These are phyloP conservation scores for Phaseolus lunatus DNA, from an alignment of 306 rosid species.

Conservation along the genomic window DNA sequence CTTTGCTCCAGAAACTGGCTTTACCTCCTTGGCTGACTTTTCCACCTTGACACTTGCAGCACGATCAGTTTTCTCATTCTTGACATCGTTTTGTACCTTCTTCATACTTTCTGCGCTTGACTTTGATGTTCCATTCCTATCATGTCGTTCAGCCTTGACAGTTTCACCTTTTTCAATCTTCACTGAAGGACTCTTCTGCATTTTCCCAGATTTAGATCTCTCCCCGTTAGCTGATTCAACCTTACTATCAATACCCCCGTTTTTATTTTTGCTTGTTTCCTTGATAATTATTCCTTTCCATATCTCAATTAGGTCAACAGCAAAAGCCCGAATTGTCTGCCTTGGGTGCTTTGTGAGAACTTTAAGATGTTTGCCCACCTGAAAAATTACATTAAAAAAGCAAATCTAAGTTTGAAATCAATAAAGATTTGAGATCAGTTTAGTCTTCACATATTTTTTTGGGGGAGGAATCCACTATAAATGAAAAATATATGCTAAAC, in stretches of 20 bases:
- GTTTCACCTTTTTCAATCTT: conserved; percentile 74
- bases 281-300: conserved; percentile 84
- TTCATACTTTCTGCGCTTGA: conserved; percentile 54
- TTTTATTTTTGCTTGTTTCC: conserved; percentile 76
- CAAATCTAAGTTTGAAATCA: conserved; percentile 21
- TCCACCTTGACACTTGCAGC: conserved; percentile 68
- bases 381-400: conserved; percentile 39
- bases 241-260: conserved; percentile 61
- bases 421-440: conserved; percentile 16
- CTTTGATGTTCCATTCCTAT: conserved; percentile 55
- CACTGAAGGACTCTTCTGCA: conserved; percentile 61
- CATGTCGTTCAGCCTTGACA: conserved; percentile 65
- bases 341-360: conserved; percentile 84
- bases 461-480: not conserved
- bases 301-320: conserved; percentile 73
- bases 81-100: conserved; percentile 56
- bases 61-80: conserved; percentile 56
- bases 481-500: not conserved
- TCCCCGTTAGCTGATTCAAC: conserved; percentile 59
- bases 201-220: conserved; percentile 72
- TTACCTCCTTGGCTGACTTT: conserved; percentile 63
- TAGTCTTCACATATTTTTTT: not conserved
- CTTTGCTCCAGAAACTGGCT: conserved; percentile 53
- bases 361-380: conserved; percentile 94
- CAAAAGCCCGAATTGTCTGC: conserved; percentile 74